Conservation (phyloP, 2,329 filamentous ascomycete genomes). For the Aspergillus sp. region DNA sequence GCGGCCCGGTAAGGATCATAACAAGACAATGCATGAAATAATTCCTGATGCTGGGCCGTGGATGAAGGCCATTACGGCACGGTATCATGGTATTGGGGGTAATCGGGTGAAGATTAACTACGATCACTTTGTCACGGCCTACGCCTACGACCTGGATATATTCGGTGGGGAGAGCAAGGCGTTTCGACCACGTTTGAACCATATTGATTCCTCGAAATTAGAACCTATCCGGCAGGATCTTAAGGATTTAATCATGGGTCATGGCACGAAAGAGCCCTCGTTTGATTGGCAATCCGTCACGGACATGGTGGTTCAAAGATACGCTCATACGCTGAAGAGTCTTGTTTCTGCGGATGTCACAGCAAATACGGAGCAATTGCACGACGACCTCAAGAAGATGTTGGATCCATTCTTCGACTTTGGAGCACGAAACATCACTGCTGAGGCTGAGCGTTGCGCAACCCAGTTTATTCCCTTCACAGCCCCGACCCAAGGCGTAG, state of each 20-base stretch:
- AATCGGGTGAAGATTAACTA: constrained; percentile 42
- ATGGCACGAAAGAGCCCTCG: constrained; percentile 18
- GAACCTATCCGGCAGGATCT: constrained; percentile 40
- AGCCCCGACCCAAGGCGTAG: constrained; percentile 9
- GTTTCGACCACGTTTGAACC: constrained; percentile 34
- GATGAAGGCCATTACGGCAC: constrained; percentile 20
- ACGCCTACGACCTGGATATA: constrained; percentile 35
- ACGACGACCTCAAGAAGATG: constrained; percentile 20
- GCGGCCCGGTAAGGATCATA: not conserved
- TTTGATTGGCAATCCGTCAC: constrained; percentile 61
- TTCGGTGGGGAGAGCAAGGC: constrained; percentile 27
- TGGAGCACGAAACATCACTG: constrained; percentile 16
- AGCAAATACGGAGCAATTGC: constrained; percentile 15
- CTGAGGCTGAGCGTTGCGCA: constrained; percentile 27
- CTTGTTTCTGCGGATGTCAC: constrained; percentile 22
- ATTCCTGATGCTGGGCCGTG: constrained; percentile 2
- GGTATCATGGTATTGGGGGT: constrained; percentile 29
- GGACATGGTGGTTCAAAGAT: constrained; percentile 61
- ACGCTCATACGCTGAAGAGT: constrained; percentile 48
- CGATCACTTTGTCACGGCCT: constrained; percentile 40
- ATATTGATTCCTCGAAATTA: constrained; percentile 26
- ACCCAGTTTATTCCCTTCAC: constrained; percentile 27
- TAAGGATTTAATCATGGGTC: constrained; percentile 32
- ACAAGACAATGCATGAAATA: not conserved
- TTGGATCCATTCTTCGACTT: constrained; percentile 33